Base-by-base conservation (phyloP, 2,329 filamentous ascomycete species). In the Fusarium denticulatum region DNA sequence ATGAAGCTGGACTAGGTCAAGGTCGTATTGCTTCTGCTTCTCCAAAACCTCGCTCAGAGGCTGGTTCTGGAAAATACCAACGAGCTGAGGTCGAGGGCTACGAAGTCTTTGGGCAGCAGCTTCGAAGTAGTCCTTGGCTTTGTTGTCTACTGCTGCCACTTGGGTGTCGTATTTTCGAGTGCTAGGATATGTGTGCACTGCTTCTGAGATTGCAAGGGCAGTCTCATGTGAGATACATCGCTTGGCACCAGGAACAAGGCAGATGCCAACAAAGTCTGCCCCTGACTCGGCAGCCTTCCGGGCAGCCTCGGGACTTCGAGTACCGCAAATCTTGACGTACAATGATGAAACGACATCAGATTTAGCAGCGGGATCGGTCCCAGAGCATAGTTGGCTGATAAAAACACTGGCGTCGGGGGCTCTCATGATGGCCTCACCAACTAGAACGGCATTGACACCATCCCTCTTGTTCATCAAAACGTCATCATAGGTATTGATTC, bases 371-470 rank as follows among this genome's bases (percentile, higher is more conserved):
- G 81, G 76, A 10, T 84, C 79, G 20, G 80, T 80, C 57, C 89
- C 87, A 43, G 94, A 92, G 75, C 97, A 93, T 30, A 99, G 89
- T 77, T 95, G 89, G 39, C 90, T 88, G 79, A 98, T 97, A 83
- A 99, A 99, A 28, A 87, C 85, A 28, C 91, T 89, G 16, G 95
- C 95, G 79, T 98, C 90, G 16, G 92, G 88, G 5, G 96, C 95
- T 69, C 94, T 91, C 96, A 99, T 98, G 73, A 99, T 90, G 58
- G 97, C 94, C 82, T 99, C 96, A 22, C 96, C 96, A 13, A 99
- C 96, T 9, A 99, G 89, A 18, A 99, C 92, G 56, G 96, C 96
- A 76, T 95, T 94, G 55, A 99, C 94, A 26, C 96, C 95, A 77
- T 97, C 95, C 67, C 91, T 91, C 80, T 94, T 92, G 82, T 97